These are phyloP conservation scores for Casuarina glauca DNA, from an alignment of 306 rosid species.

Conservation along the genomic window DNA sequence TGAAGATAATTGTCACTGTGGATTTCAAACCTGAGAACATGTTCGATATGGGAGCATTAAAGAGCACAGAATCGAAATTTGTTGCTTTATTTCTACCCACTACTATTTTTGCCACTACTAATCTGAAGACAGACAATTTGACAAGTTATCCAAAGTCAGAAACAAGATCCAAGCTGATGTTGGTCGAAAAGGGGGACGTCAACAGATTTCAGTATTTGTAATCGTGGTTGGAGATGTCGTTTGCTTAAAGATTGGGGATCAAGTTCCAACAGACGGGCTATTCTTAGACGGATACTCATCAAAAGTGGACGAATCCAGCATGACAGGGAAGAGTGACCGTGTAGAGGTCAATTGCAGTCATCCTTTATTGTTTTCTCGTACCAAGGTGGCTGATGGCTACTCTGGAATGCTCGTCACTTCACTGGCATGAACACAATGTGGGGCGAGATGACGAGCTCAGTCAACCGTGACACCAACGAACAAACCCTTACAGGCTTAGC, in stretches of 20 bases:
- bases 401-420: slow-evolving; percentile 32
- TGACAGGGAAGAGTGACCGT: slow-evolving; percentile 32
- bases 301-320: slow-evolving; percentile 23
- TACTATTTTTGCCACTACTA: slow-evolving; percentile 8
- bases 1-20: slow-evolving; percentile 1
- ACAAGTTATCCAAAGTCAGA: slow-evolving; percentile 15
- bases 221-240: slow-evolving; percentile 39
- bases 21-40: slow-evolving; percentile 7
- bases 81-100: slow-evolving; percentile 29
- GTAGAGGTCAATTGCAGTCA: slow-evolving; percentile 14
- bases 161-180: slow-evolving; percentile 28
- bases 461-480: slow-evolving; percentile 12
- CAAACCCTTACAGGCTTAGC: no score
- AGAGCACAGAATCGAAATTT: slow-evolving; percentile 17
- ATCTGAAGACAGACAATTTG: slow-evolving; percentile 17
- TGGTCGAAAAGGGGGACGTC: slow-evolving; percentile 19
- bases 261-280: slow-evolving; percentile 38
- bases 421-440: slow-evolving; percentile 31
- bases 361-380: slow-evolving; percentile 34
- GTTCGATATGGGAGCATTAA: slow-evolving; percentile 30
- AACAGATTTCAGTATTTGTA: slow-evolving; percentile 19
- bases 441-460: slow-evolving; percentile 29
- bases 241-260: slow-evolving; percentile 33
- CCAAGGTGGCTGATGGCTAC: slow-evolving; percentile 31
- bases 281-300: slow-evolving; percentile 26